Evolutionary conservation across 1,139 yeast genomes (phyloP).

Genomic region (Trichomonascaceae sp.): DNA sequence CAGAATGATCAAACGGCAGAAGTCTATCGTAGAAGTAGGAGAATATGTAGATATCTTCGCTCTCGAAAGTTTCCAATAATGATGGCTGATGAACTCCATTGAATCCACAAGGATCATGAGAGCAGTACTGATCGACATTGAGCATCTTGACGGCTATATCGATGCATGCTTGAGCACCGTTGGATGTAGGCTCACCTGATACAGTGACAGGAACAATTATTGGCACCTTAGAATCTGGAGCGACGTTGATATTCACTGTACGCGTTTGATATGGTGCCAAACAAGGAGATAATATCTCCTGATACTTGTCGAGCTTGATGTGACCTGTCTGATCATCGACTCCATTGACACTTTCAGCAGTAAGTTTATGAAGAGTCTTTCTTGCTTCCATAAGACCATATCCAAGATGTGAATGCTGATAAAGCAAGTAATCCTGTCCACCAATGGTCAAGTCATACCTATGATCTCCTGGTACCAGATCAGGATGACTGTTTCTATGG

Average conservation of each 20-base stretch:
- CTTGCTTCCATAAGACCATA: slow-evolving; percentile 91
- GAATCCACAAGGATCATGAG: slow-evolving; percentile 73
- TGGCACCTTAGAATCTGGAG: slow-evolving; percentile 14
- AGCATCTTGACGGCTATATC: slow-evolving; percentile 66
- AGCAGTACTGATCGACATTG: slow-evolving; percentile 71
- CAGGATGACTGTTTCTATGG: slow-evolving; percentile 24
- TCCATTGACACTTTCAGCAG: slow-evolving; percentile 11
- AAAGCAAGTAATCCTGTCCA: slow-evolving; percentile 60
- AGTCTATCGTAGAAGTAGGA: slow-evolving; percentile 89
- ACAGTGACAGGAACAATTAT: slow-evolving; percentile 47
- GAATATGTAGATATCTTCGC: slow-evolving; percentile 70
- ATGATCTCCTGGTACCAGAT: slow-evolving; percentile 76
- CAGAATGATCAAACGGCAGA: slow-evolving; percentile 81
- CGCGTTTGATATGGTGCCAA: slow-evolving; percentile 62
- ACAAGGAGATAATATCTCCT: slow-evolving; percentile 59
- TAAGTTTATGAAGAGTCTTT: slow-evolving; percentile 60
- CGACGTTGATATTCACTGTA: slow-evolving; percentile 25
- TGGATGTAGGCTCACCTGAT: slow-evolving; percentile 49
- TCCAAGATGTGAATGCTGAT: slow-evolving; percentile 87
- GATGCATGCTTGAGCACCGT: slow-evolving; percentile 63
- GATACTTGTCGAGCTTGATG: slow-evolving; percentile 1
- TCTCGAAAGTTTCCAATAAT: slow-evolving; percentile 62
- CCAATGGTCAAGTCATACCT: slow-evolving; percentile 73
- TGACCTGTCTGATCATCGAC: slow-evolving; percentile 4
- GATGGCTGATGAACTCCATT: slow-evolving; percentile 96